Evolutionary conservation across 192 early-diverging fungal species (phyloP).

Genomic region (Cetraspora pellucida): DNA sequence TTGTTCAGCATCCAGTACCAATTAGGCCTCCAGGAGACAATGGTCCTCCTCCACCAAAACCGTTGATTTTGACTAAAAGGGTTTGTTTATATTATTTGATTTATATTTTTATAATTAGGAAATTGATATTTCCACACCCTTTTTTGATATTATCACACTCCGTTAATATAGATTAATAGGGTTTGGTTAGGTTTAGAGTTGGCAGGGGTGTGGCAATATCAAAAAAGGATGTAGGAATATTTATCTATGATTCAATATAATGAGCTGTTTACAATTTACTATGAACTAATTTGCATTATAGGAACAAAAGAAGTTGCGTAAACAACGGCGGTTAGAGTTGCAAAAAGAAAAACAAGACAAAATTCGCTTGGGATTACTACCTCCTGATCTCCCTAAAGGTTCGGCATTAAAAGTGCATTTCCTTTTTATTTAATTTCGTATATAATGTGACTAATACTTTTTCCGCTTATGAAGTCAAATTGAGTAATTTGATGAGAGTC

Average conservation of each 20-base stretch:
- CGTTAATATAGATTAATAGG: too few relatives aligned
- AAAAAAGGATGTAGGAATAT: too few relatives aligned
- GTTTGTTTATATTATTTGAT: constrained; percentile 32
- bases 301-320: constrained; percentile 91
- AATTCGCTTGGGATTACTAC: constrained; percentile 87
- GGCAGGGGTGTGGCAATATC: too few relatives aligned
- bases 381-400: constrained; percentile 86
- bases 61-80: constrained; percentile 83
- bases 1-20: constrained; percentile 86
- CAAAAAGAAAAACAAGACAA: constrained; percentile 95
- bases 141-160: too few relatives aligned
- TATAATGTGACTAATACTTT: neutral
- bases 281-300: constrained; percentile 22
- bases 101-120: neutral
- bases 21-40: constrained; percentile 76
- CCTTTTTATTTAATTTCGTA: neutral
- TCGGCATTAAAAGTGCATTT: neutral
- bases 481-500: constrained; percentile 94
- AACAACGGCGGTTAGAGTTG: constrained; percentile 80
- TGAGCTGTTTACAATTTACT: too few relatives aligned
- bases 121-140: neutral
- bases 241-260: too few relatives aligned
- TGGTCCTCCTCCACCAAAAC: constrained; percentile 54
- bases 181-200: too few relatives aligned
- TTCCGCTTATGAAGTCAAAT: constrained; percentile 56